Evolutionary conservation across 1,139 yeast species (phyloP).

Genomic region (Saccharomyces pastorianus): DNA sequence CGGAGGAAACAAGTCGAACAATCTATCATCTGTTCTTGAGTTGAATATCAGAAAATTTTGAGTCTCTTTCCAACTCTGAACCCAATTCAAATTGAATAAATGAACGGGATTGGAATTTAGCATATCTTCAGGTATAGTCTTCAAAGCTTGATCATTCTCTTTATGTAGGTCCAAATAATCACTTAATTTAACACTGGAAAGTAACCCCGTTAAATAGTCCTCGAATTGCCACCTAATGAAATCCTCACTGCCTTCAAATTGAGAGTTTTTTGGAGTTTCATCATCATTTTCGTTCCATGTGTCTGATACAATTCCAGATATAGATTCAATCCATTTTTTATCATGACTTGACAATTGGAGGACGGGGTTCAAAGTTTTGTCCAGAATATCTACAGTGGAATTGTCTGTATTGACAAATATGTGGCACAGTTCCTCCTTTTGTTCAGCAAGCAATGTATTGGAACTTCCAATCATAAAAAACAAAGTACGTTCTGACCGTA

Average conservation of each 20-base stretch:
- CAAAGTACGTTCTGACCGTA: conserved; percentile 48
- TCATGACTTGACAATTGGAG: conserved; percentile 57
- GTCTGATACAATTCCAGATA: conserved; percentile 21
- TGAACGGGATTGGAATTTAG: conserved; percentile 37
- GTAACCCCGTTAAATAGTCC: conserved; percentile 71
- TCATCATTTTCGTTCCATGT: conserved; percentile 40
- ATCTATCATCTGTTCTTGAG: conserved; percentile 70
- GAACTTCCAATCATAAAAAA: conserved; percentile 83
- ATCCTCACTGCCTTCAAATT: conserved; percentile 76
- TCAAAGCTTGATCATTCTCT: conserved; percentile 30
- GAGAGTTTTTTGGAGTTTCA: conserved; percentile 40
- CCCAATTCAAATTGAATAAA: conserved; percentile 49
- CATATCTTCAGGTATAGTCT: conserved; percentile 19
- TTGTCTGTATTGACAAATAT: conserved; percentile 49
- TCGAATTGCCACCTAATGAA: conserved; percentile 82
- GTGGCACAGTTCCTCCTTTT: conserved; percentile 50
- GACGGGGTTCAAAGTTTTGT: conserved; percentile 33
- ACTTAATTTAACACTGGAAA: conserved; percentile 64
- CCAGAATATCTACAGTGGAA: conserved; percentile 40
- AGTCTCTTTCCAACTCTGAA: conserved; percentile 57
- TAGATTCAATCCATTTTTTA: conserved; percentile 53
- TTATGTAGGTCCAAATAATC: conserved; percentile 43
- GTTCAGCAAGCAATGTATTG: conserved; percentile 68
- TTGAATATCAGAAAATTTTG: conserved; percentile 67
- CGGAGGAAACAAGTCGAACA: conserved; percentile 82